These are phyloP conservation scores for Corylus americana DNA, from an alignment of 306 rosid genomes.

Conservation along the genomic window DNA sequence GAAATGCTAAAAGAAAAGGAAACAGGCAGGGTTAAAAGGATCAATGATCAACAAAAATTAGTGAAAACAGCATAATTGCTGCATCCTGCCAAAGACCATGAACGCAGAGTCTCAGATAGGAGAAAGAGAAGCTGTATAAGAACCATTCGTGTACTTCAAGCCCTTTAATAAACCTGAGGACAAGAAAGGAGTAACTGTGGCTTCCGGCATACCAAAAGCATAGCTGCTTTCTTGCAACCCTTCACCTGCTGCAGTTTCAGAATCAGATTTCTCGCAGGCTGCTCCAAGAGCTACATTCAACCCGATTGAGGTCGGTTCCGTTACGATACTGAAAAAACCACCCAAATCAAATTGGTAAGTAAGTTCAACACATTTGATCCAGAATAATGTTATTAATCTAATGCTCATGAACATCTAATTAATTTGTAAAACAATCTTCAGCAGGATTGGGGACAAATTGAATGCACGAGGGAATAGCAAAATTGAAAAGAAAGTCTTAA, in stretches of 20 bases:
- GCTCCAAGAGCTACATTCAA: slow-evolving; percentile 75
- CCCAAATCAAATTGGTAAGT: not conserved
- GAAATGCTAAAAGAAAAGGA: not conserved
- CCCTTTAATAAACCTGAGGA: slow-evolving; percentile 37
- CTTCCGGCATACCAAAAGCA: slow-evolving; percentile 67
- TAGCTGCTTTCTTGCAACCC: slow-evolving; percentile 27
- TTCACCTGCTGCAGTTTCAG: slow-evolving; percentile 32
- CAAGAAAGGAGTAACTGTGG: slow-evolving; percentile 39
- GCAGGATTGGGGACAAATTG: not conserved
- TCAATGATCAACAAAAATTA: not conserved
- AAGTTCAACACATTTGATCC: not conserved
- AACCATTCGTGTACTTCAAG: slow-evolving; percentile 43
- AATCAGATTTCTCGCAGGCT: slow-evolving; percentile 44
- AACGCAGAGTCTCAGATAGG: slow-evolving; percentile 24
- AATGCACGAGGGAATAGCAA: not conserved
- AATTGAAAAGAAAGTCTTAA: not conserved
- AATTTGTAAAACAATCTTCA: not conserved
- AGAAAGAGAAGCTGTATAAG: slow-evolving; percentile 45
- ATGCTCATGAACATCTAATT: not conserved
- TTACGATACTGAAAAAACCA: slow-evolving; percentile 55
- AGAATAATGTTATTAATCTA: not conserved
- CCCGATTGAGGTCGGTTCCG: slow-evolving; percentile 59
- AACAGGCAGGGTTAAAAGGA: slow-evolving; percentile 13
- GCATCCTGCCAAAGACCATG: not conserved
- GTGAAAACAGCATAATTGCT: slow-evolving; percentile 13